Conservation (phyloP, 2,329 filamentous ascomycete species). For the Pseudogymnoascus sp. region DNA sequence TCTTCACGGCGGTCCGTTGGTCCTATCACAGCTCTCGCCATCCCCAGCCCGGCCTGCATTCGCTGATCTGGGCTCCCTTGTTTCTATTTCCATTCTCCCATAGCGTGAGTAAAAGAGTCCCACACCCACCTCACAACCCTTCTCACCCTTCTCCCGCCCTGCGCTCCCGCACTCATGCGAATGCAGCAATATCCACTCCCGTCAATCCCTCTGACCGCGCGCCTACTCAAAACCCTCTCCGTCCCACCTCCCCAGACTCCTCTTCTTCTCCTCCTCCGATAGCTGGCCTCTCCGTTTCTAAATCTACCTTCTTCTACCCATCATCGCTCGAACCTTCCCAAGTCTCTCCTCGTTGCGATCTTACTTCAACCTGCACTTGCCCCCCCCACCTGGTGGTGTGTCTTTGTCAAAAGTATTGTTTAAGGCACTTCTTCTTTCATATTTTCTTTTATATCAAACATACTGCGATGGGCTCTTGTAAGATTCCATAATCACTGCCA, state of each 20-base stretch:
- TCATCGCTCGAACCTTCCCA: slow-evolving; percentile 16
- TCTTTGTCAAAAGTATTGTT: slow-evolving; percentile 14
- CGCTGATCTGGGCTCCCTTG: neutral
- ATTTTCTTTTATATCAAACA: neutral
- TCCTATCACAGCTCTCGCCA: neutral
- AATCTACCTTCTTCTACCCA: slow-evolving; percentile 19
- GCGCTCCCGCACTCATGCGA: neutral
- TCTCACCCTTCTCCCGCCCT: neutral
- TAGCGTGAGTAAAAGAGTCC: neutral
- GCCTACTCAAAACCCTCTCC: slow-evolving; percentile 25
- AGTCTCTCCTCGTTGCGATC: slow-evolving; percentile 19
- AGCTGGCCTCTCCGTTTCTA: slow-evolving; percentile 29
- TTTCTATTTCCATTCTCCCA: neutral
- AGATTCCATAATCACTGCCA: neutral
- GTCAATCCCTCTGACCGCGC: slow-evolving; percentile 15
- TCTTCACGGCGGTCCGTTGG: neutral
- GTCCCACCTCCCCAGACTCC: slow-evolving; percentile 20
- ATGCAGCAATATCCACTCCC: neutral
- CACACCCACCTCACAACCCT: neutral
- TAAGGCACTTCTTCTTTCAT: slow-evolving; percentile 1
- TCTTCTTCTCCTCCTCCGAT: slow-evolving; percentile 22
- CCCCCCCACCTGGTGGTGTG: slow-evolving; percentile 15
- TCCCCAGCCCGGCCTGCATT: neutral
- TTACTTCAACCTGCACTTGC: slow-evolving; percentile 15
- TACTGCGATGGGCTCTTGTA: neutral